Evolutionary conservation across 495 filamentous ascomycete genomes (phyloP).

Genomic region (Penicillium paradoxum): DNA sequence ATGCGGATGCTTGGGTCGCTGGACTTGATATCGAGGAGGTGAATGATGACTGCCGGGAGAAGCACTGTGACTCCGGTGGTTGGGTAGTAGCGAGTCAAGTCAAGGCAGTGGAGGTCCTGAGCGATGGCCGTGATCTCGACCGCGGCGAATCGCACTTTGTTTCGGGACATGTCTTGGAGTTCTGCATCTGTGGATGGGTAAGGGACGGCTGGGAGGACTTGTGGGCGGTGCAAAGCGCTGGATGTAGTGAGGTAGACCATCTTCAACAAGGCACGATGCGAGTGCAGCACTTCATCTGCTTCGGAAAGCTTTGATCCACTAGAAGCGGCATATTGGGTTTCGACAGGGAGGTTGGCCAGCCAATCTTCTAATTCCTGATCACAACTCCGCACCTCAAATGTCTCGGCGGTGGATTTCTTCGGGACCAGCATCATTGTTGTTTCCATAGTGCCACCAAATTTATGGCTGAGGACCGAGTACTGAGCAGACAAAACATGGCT

Average conservation of each 20-base stretch:
- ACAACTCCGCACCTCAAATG: slow-evolving; percentile 65
- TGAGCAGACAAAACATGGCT: slow-evolving; percentile 78
- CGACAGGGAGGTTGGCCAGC: slow-evolving; percentile 61
- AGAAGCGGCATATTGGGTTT: slow-evolving; percentile 57
- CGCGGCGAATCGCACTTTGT: slow-evolving; percentile 73
- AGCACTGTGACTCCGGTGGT: slow-evolving; percentile 86
- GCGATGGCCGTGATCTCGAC: slow-evolving; percentile 76
- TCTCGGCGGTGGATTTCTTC: slow-evolving; percentile 73
- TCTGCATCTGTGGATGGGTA: slow-evolving; percentile 53
- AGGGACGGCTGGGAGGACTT: slow-evolving; percentile 72
- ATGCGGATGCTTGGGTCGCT: slow-evolving; percentile 62
- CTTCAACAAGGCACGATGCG: slow-evolving; percentile 74
- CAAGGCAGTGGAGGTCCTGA: slow-evolving; percentile 59
- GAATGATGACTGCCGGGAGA: slow-evolving; percentile 85
- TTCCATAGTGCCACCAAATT: slow-evolving; percentile 68
- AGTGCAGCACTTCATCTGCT: slow-evolving; percentile 54
- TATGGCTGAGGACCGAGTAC: slow-evolving; percentile 81
- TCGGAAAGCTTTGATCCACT: slow-evolving; percentile 40
- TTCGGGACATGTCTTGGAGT: slow-evolving; percentile 71
- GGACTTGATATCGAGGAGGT: slow-evolving; percentile 83
- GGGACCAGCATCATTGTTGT: slow-evolving; percentile 89
- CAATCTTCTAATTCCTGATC: slow-evolving; percentile 71
- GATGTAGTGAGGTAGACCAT: slow-evolving; percentile 87
- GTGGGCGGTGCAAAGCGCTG: slow-evolving; percentile 81
- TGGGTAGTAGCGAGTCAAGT: slow-evolving; percentile 72